Conservation (phyloP, 1,284 basidiomycete species). For the Fomitiporia mediterranea region DNA sequence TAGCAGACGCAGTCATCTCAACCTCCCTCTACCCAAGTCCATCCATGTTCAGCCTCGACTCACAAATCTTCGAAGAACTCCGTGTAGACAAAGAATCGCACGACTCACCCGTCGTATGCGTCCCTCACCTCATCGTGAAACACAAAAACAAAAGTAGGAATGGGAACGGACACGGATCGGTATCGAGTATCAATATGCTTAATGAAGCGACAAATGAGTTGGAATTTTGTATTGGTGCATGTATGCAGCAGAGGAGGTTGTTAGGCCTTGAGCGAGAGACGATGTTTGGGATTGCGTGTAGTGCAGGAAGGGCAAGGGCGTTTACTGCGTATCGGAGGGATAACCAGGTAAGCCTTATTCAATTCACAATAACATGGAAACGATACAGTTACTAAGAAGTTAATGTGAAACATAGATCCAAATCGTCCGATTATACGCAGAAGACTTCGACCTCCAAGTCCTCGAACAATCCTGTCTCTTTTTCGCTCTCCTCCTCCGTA, state of each 20-base stretch:
- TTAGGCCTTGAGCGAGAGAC: conserved; percentile 2
- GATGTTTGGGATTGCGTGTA: conserved; percentile 11
- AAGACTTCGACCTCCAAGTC: conserved; percentile 1
- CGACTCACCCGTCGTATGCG: background rate
- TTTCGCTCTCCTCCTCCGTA: conserved; percentile 3
- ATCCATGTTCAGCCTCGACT: conserved; percentile 3
- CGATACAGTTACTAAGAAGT: background rate
- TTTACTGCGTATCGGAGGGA: conserved; percentile 8
- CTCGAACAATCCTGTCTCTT: conserved; percentile 8
- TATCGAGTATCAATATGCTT: background rate
- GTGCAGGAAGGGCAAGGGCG: background rate
- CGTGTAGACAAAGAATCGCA: background rate
- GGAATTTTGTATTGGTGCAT: background rate
- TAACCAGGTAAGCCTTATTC: background rate
- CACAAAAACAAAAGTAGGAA: background rate
- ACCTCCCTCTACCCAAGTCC: conserved; percentile 9
- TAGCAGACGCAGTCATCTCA: background rate
- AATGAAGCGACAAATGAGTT: conserved; percentile 8
- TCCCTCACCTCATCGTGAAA: conserved; percentile 5
- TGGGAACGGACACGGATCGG: too few relatives aligned
- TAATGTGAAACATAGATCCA: conserved; percentile 2
- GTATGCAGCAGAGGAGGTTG: conserved; percentile 4
- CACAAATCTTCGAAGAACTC: conserved; percentile 5
- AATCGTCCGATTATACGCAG: conserved; percentile 3
- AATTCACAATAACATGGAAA: too few relatives aligned